A percentile compares a stretch with the other conserved stretches of the same genome.
Evolutionary conservation across 306 rosid species (phyloP).

Genomic region (Datisca glomerata): DNA sequence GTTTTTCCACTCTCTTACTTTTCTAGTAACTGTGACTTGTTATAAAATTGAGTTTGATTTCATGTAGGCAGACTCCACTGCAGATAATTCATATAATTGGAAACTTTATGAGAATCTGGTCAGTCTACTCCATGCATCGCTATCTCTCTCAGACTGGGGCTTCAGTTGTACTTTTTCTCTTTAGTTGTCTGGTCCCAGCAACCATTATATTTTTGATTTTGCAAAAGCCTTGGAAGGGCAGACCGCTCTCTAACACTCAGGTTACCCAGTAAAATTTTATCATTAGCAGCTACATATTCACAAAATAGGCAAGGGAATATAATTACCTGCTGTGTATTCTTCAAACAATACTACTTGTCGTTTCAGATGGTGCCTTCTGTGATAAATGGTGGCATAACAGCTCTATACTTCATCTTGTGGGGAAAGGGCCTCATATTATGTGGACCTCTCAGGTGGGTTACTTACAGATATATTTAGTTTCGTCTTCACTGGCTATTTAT

Average conservation of each 20-base stretch:
- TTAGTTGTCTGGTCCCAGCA: constrained; percentile 72
- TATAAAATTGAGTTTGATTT: too few relatives aligned
- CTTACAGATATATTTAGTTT: not conserved
- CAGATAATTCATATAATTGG: constrained; percentile 79
- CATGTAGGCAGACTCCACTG: constrained; percentile 73
- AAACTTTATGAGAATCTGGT: constrained; percentile 93
- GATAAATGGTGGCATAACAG: constrained; percentile 88
- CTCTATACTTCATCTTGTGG: constrained; percentile 81
- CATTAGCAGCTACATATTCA: too few relatives aligned
- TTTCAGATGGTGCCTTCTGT: constrained; percentile 89
- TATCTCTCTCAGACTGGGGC: constrained; percentile 75
- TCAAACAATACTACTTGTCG: constrained; percentile 14
- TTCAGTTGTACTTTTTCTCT: constrained; percentile 76
- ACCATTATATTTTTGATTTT: constrained; percentile 62
- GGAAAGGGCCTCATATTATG: constrained; percentile 97
- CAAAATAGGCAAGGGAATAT: too few relatives aligned
- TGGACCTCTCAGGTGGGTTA: constrained; percentile 91
- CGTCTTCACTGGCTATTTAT: constrained; percentile 13
- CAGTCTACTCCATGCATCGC: constrained; percentile 75
- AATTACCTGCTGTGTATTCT: constrained; percentile 10
- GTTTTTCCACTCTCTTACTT: too few relatives aligned
- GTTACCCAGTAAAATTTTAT: too few relatives aligned
- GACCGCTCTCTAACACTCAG: constrained; percentile 85
- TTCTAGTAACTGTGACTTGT: too few relatives aligned
- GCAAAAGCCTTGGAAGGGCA: constrained; percentile 99